phyloP scores from a whole-genome alignment of 257 asterid species.

The Coffea canephora region DNA sequence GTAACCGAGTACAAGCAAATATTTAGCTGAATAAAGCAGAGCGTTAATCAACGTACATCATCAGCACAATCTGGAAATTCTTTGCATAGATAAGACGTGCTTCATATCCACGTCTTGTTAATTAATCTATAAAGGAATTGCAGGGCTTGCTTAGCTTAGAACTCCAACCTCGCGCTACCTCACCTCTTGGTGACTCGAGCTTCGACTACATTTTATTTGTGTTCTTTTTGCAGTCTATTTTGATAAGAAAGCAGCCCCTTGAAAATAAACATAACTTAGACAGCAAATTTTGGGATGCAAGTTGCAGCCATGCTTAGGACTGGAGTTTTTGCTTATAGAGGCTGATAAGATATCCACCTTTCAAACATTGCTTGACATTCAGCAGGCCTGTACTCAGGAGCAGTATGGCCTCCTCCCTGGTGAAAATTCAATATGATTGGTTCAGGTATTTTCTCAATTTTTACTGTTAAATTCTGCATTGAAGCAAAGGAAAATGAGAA shows the following conservation, averaged over 20 bases:
- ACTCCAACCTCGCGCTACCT: not conserved
- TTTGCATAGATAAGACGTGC: not conserved
- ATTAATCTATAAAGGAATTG: not conserved
- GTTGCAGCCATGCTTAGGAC: too few species aligned
- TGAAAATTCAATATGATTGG: not conserved
- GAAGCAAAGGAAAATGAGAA: not conserved
- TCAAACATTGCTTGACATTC: conserved; percentile 30
- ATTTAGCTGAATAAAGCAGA: not conserved
- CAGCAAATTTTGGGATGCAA: not conserved
- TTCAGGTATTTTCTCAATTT: not conserved
- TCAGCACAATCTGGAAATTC: not conserved
- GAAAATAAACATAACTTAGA: too few species aligned
- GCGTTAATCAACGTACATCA: not conserved
- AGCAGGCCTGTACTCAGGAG: conserved; percentile 32
- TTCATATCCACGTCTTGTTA: not conserved
- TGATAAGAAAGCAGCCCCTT: too few species aligned
- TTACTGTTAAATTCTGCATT: not conserved
- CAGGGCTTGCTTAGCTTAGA: not conserved
- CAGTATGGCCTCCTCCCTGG: conserved; percentile 43
- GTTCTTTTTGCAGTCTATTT: not conserved
- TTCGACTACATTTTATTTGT: not conserved
- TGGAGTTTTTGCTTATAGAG: conserved; percentile 12
- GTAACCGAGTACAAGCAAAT: not conserved
- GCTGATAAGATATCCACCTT: conserved; percentile 32
- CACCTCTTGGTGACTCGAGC: not conserved